Percentiles rank a stretch among this genome's conserved stretches.
These are phyloP conservation scores for Tulasnella sp. DNA, from an alignment of 768 basidiomycete genomes.

Conservation along the genomic window DNA sequence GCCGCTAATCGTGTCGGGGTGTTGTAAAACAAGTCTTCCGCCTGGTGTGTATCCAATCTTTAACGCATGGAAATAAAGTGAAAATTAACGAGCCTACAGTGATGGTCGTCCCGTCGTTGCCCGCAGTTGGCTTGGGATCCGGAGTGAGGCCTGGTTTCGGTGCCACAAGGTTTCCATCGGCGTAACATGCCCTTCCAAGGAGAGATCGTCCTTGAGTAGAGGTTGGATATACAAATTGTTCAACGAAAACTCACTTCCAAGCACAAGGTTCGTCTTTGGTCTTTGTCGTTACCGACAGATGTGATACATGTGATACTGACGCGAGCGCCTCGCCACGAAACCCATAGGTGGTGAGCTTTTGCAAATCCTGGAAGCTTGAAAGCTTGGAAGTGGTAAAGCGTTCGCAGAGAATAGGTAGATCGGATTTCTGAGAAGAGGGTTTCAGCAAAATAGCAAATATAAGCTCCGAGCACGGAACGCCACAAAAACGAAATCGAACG, in stretches of 20 bases:
- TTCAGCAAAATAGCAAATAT: neutral
- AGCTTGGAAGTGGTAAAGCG: conserved; percentile 95
- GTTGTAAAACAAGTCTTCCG: conserved; percentile 93
- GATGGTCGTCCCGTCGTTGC: conserved; percentile 89
- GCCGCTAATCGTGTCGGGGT: conserved; percentile 81
- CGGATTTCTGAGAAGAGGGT: conserved; percentile 54
- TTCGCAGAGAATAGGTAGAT: conserved; percentile 85
- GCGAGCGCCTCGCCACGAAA: conserved; percentile 97
- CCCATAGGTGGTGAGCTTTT: conserved; percentile 81
- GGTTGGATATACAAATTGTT: neutral
- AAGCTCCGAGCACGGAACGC: neutral
- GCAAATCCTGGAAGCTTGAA: conserved; percentile 75
- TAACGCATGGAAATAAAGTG: neutral
- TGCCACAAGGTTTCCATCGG: conserved; percentile 65
- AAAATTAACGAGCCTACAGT: conserved; percentile 42
- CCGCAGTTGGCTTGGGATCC: conserved; percentile 85
- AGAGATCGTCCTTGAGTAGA: neutral
- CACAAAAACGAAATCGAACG: conserved; percentile 28
- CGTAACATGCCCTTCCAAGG: conserved; percentile 63
- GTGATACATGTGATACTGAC: conserved; percentile 89
- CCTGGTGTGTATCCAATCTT: conserved; percentile 43
- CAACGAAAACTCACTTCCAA: conserved; percentile 66
- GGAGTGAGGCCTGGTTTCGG: conserved; percentile 59
- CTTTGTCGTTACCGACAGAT: conserved; percentile 85
- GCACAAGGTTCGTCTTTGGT: conserved; percentile 73